Evolutionary conservation across 2,329 filamentous ascomycete species (phyloP).

Genomic region (Colletotrichum sp.): DNA sequence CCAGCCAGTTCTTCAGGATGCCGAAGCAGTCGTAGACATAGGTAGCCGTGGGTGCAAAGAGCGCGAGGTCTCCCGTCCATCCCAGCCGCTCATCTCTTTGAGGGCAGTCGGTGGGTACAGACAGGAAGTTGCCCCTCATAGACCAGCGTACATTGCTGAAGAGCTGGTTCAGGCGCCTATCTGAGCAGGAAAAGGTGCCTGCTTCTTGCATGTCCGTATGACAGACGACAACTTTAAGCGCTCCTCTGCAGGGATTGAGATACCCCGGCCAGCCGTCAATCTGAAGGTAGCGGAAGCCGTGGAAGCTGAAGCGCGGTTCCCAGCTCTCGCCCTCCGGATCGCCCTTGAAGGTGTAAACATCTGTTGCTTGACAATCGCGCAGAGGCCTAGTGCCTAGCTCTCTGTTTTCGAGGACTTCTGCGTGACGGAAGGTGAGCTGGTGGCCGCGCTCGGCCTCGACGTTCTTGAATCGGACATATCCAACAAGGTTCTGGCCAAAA

Average conservation of each 20-base stretch:
- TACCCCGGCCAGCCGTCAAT: slow-evolving; percentile 39
- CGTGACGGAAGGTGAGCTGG: slow-evolving; percentile 38
- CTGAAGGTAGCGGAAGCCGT: slow-evolving; percentile 55
- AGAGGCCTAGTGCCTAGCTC: slow-evolving; percentile 44
- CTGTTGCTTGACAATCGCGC: slow-evolving; percentile 37
- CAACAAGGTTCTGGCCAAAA: slow-evolving; percentile 50
- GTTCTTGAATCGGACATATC: slow-evolving; percentile 30
- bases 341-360: slow-evolving; percentile 34
- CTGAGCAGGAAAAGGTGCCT: slow-evolving; percentile 10
- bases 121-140: slow-evolving; percentile 18
- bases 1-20: slow-evolving; percentile 11
- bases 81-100: slow-evolving; percentile 15
- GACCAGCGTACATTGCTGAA: slow-evolving; percentile 3
- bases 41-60: slow-evolving; percentile 7
- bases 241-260: background rate
- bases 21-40: slow-evolving; percentile 2
- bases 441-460: slow-evolving; percentile 25
- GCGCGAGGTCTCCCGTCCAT: slow-evolving; percentile 9
- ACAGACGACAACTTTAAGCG: slow-evolving; percentile 6
- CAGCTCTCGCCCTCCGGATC: slow-evolving; percentile 29
- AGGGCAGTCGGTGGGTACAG: slow-evolving; percentile 17
- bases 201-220: slow-evolving; percentile 10
- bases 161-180: background rate
- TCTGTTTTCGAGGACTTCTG: slow-evolving; percentile 46
- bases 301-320: slow-evolving; percentile 54